These are phyloP conservation scores for Curvularia sp. DNA, from an alignment of 2,329 filamentous ascomycete species.

Conservation along the genomic window DNA sequence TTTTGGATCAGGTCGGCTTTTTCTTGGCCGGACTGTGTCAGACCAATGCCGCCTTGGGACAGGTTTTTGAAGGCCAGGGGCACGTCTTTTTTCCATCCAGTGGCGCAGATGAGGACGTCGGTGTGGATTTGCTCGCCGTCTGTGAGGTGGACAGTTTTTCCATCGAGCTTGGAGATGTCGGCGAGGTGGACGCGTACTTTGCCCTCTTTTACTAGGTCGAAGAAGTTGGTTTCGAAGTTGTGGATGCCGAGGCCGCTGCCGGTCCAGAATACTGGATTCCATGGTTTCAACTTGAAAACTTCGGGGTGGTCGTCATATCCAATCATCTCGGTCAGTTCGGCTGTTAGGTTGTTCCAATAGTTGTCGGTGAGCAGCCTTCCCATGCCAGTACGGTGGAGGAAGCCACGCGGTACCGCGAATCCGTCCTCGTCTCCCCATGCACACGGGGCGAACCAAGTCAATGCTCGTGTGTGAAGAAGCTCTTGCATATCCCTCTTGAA, in stretches of 20 bases:
- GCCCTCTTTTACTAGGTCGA: neutral
- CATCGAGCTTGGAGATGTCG: neutral
- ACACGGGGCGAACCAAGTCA: neutral
- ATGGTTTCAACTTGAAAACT: neutral
- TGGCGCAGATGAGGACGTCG: constrained; percentile 1
- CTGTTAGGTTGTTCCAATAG: neutral
- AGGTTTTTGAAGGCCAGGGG: neutral
- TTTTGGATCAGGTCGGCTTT: neutral
- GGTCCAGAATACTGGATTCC: neutral
- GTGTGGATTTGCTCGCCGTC: neutral
- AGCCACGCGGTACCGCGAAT: neutral
- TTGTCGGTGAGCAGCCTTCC: neutral
- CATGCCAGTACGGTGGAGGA: constrained; percentile 1
- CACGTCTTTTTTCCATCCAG: neutral
- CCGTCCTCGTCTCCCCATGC: neutral
- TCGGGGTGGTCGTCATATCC: neutral
- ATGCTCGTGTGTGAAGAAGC: neutral
- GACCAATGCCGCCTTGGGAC: constrained; percentile 1
- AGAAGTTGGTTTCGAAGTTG: constrained; percentile 2
- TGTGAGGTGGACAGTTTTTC: constrained; percentile 1
- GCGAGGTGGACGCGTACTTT: neutral
- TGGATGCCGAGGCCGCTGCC: neutral
- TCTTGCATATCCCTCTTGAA: neutral
- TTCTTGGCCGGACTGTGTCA: neutral
- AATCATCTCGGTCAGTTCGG: neutral